These are phyloP conservation scores for Leptographium galeiforme DNA, from an alignment of 2,329 filamentous ascomycete species.

Conservation along the genomic window DNA sequence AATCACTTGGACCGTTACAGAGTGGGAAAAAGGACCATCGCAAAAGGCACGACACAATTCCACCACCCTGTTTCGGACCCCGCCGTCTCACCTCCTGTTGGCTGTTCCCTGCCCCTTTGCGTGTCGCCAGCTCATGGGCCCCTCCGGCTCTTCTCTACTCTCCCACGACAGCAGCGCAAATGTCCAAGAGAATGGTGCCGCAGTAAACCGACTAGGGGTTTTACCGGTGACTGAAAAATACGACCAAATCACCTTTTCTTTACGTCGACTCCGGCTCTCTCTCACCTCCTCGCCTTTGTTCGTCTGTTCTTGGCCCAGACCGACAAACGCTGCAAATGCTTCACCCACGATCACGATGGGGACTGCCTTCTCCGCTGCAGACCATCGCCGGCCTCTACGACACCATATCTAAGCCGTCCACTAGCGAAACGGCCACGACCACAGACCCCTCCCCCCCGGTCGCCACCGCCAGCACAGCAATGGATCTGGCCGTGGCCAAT, in stretches of 20 bases:
- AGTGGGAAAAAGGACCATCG: neutral
- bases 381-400: neutral
- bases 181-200: neutral
- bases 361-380: neutral
- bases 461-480: constrained; percentile 4
- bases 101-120: neutral
- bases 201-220: too few species aligned
- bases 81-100: neutral
- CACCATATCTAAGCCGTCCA: neutral
- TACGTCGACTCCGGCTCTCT: too few species aligned
- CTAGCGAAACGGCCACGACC: neutral
- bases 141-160: neutral
- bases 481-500: constrained; percentile 6
- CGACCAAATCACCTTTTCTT: too few species aligned
- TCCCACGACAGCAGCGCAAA: too few species aligned
- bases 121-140: neutral
- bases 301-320: too few species aligned
- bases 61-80: neutral
- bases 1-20: neutral
- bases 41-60: neutral
- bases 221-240: too few species aligned
- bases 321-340: neutral
- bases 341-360: neutral
- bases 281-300: too few species aligned
- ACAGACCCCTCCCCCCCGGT: neutral